Evolutionary conservation across 164 flowering plant genomes (phyloP).

Genomic region (Tetrastigma voinierianum): DNA sequence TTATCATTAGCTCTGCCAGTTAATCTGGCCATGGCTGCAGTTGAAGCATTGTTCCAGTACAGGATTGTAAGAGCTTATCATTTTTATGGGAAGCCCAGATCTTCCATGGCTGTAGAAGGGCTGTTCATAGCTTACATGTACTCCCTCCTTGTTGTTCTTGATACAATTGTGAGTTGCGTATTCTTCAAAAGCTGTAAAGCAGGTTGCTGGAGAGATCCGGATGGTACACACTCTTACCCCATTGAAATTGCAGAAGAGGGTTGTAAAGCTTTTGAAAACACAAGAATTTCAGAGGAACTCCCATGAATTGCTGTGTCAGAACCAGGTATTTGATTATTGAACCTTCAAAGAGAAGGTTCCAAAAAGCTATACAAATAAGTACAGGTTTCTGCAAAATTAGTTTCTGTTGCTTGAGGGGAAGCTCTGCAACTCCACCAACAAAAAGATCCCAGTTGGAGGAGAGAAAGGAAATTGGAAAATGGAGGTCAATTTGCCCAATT

Average conservation of each 20-base stretch:
- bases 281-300: slow-evolving; percentile 17
- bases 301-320: slow-evolving; percentile 3
- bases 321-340: too few relatives aligned
- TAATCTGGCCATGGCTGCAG: slow-evolving; percentile 34
- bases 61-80: slow-evolving; percentile 29
- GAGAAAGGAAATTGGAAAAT: not conserved
- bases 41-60: slow-evolving; percentile 48
- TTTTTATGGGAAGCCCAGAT: not conserved
- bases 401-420: slow-evolving; percentile 11
- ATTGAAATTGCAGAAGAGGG: slow-evolving; percentile 12
- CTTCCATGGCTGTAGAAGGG: slow-evolving; percentile 29
- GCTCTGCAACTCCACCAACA: slow-evolving; percentile 4
- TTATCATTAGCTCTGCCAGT: slow-evolving; percentile 35
- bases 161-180: slow-evolving; percentile 26
- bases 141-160: slow-evolving; percentile 36
- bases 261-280: not conserved
- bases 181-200: slow-evolving; percentile 37
- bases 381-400: not conserved
- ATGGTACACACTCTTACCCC: slow-evolving; percentile 8
- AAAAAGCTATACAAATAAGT: not conserved
- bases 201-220: slow-evolving; percentile 12
- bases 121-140: slow-evolving; percentile 39
- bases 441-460: not conserved
- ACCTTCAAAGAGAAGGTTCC: too few relatives aligned
- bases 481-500: not conserved